Percentiles rank a stretch among this genome's conserved stretches.
Conservation (phyloP, 176 grass and related monocot genomes). For the Oropetium thomaeum region DNA sequence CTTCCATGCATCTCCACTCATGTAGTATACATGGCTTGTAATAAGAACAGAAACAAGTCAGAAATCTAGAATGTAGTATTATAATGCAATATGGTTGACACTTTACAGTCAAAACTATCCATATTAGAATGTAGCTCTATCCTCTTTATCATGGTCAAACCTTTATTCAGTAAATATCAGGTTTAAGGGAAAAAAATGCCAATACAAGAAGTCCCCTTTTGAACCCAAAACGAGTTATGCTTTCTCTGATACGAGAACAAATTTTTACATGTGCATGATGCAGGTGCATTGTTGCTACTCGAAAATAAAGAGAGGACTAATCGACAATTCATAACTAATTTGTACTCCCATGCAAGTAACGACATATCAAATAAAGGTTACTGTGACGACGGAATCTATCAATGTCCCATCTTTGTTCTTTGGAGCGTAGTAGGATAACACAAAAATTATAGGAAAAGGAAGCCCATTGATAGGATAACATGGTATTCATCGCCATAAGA, state of each 20-base stretch:
- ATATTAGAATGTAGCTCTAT: constrained; percentile 3
- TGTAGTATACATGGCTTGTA: constrained; percentile 91
- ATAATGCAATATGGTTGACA: constrained; percentile 10
- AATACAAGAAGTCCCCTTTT: background rate
- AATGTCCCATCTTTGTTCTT: background rate
- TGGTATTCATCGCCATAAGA: background rate
- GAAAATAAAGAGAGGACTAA: background rate
- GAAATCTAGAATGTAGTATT: constrained; percentile 10
- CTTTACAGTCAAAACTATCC: background rate
- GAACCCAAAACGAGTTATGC: background rate
- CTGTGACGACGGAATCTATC: background rate
- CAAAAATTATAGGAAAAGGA: background rate
- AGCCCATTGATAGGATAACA: background rate
- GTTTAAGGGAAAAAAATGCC: background rate
- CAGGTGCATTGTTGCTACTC: no score
- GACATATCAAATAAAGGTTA: constrained; percentile 4
- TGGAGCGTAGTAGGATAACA: background rate
- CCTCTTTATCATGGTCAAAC: background rate
- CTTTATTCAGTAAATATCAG: constrained; percentile 11
- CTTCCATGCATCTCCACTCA: constrained; percentile 99
- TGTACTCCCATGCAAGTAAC: background rate
- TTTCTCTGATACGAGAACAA: no score
- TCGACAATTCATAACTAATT: constrained; percentile 10
- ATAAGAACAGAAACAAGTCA: constrained; percentile 26
- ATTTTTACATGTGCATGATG: no score